Evolutionary conservation across 202 grass and related monocot genomes (phyloP).

Genomic region (Digitaria exilis): DNA sequence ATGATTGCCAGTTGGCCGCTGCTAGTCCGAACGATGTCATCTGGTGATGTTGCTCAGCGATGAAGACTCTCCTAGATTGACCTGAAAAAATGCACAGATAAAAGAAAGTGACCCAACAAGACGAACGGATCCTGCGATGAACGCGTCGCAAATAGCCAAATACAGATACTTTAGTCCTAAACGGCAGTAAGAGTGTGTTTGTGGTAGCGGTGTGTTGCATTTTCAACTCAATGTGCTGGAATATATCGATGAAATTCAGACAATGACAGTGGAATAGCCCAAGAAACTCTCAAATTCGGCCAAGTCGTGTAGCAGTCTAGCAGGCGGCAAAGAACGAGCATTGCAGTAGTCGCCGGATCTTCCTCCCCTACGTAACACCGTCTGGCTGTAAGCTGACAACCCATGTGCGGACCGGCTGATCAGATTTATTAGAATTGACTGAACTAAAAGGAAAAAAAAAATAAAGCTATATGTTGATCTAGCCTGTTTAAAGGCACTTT

Average conservation of each 20-base stretch:
- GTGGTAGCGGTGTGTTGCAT: neutral
- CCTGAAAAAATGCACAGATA: neutral
- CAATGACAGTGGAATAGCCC: neutral
- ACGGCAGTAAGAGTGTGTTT: neutral
- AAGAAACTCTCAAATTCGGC: neutral
- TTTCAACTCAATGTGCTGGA: slow-evolving; percentile 11
- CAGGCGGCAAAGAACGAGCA: slow-evolving; percentile 17
- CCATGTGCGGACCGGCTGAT: neutral
- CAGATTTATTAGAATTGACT: neutral
- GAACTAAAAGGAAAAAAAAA: neutral
- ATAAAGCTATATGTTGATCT: neutral
- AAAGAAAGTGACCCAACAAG: neutral
- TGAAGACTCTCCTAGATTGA: neutral
- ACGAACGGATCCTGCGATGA: neutral
- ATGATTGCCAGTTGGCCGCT: neutral
- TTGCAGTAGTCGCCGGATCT: neutral
- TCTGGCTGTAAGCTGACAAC: slow-evolving; percentile 16
- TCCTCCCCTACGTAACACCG: slow-evolving; percentile 9
- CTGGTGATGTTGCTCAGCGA: neutral
- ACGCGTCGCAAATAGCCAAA: neutral
- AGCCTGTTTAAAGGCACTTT: neutral
- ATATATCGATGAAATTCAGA: slow-evolving; percentile 12
- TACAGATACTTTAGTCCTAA: neutral
- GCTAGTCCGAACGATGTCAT: neutral
- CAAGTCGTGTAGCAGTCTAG: neutral